Percentiles rank a stretch among this genome's conserved stretches.
These are phyloP conservation scores for Marchantia polymorpha DNA, from an alignment of 225 moss, liverwort and hornwort genomes.

Conservation along the genomic window DNA sequence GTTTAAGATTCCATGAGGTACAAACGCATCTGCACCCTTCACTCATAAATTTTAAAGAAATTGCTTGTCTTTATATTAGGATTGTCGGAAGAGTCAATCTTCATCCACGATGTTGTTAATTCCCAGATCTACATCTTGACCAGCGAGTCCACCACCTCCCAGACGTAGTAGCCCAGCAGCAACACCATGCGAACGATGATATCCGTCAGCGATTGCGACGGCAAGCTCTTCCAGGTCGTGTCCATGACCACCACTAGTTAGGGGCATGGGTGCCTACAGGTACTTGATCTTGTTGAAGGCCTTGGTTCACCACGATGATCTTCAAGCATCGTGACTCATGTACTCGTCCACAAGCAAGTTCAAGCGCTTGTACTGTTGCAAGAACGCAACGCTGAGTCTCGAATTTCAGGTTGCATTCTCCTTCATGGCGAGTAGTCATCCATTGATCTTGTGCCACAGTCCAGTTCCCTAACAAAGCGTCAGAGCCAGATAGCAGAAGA, in stretches of 20 bases:
- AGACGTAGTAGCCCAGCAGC: slow-evolving; percentile 58
- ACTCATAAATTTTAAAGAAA: too few species aligned
- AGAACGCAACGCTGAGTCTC: slow-evolving; percentile 71
- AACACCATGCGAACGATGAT: slow-evolving; percentile 71
- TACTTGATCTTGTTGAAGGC: slow-evolving; percentile 81
- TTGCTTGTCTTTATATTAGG: too few species aligned
- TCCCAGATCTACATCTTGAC: slow-evolving; percentile 83
- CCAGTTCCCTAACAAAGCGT: slow-evolving; percentile 64
- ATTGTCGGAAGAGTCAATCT: too few species aligned
- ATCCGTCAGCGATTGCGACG: slow-evolving; percentile 74
- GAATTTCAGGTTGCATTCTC: too few species aligned
- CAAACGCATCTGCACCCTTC: too few species aligned
- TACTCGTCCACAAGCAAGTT: slow-evolving; percentile 83
- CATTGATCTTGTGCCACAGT: slow-evolving; percentile 44
- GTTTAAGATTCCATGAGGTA: too few species aligned
- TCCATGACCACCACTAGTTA: slow-evolving; percentile 47
- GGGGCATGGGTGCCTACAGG: slow-evolving; percentile 70
- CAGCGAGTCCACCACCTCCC: slow-evolving; percentile 69
- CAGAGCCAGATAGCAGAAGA: slow-evolving; percentile 63
- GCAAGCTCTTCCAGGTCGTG: slow-evolving; percentile 60
- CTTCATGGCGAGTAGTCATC: slow-evolving; percentile 67
- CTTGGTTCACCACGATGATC: slow-evolving; percentile 73
- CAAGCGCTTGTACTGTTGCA: slow-evolving; percentile 56
- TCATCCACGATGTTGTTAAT: too few species aligned
- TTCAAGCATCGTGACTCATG: slow-evolving; percentile 86